These are phyloP conservation scores for Syzygium aqueum DNA, from an alignment of 345 rosid genomes.

Conservation along the genomic window DNA sequence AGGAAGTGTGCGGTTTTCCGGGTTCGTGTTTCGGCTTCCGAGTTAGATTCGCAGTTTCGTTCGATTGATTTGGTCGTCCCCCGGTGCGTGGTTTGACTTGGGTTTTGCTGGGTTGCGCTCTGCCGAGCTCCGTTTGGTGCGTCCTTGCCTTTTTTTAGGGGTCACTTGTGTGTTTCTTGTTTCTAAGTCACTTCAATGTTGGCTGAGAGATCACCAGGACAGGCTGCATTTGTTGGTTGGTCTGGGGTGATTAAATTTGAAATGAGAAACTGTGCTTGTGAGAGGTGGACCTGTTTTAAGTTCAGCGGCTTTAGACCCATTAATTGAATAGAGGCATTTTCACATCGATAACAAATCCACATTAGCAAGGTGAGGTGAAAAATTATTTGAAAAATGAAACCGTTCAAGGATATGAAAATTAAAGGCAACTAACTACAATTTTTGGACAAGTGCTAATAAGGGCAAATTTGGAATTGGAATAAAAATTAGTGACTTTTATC, in stretches of 20 bases:
- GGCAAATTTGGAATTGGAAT: too few relatives aligned
- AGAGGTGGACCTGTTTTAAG: background rate
- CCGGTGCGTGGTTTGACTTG: background rate
- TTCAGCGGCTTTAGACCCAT: background rate
- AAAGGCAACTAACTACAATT: too few relatives aligned
- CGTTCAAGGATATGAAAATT: too few relatives aligned
- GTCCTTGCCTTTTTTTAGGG: background rate
- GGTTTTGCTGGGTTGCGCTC: background rate
- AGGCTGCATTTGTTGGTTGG: background rate
- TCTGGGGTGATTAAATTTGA: background rate
- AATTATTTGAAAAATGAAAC: too few relatives aligned
- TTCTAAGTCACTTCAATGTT: background rate
- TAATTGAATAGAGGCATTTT: background rate
- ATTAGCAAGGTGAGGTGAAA: too few relatives aligned
- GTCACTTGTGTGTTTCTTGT: background rate
- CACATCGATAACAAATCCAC: too few relatives aligned
- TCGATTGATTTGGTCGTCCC: background rate
- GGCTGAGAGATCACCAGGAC: background rate
- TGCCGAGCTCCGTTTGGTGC: background rate
- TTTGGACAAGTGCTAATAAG: too few relatives aligned
- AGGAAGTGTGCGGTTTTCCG: background rate
- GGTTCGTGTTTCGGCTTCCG: background rate
- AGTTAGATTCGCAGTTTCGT: background rate
- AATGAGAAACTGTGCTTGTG: background rate
- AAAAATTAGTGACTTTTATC: too few relatives aligned